Percentiles rank a stretch among this genome's conserved stretches.
Conservation (phyloP, 1,284 basidiomycete species). For the Cystodermella granulosa region DNA sequence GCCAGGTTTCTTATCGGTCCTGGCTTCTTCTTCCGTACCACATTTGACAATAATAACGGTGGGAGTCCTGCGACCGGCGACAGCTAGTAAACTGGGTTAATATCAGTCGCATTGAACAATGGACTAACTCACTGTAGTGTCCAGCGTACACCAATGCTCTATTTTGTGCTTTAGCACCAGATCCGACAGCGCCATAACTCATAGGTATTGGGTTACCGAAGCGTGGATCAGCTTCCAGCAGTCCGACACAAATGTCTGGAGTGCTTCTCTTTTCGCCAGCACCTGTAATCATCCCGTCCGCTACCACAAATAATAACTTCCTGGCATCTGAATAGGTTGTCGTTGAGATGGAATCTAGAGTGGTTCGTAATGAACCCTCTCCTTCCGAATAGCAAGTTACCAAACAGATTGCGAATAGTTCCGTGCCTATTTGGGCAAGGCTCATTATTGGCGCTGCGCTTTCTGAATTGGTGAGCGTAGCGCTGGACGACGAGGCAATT, state of each 20-base stretch:
- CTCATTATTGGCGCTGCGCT: slow-evolving; percentile 63
- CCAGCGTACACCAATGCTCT: slow-evolving; percentile 98
- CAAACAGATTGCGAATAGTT: slow-evolving; percentile 91
- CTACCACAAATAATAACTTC: slow-evolving; percentile 91
- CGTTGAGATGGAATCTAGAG: slow-evolving; percentile 85
- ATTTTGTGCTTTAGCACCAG: slow-evolving; percentile 86
- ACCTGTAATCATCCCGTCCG: slow-evolving; percentile 99
- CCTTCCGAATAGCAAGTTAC: slow-evolving; percentile 99
- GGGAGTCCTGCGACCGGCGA: slow-evolving; percentile 84
- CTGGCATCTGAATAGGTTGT: slow-evolving; percentile 89
- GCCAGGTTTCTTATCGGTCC: slow-evolving; percentile 85
- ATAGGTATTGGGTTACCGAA: slow-evolving; percentile 97
- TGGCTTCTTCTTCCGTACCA: slow-evolving; percentile 80
- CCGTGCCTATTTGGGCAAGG: slow-evolving; percentile 84
- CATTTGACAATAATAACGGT: slow-evolving; percentile 98
- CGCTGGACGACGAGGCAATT: slow-evolving; percentile 47
- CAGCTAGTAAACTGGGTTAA: slow-evolving; percentile 44
- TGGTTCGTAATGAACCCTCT: slow-evolving; percentile 85
- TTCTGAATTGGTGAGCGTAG: slow-evolving; percentile 51
- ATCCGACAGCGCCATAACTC: slow-evolving; percentile 88
- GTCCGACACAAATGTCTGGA: slow-evolving; percentile 90
- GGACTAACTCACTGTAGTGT: slow-evolving; percentile 80
- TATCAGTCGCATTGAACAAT: slow-evolving; percentile 4
- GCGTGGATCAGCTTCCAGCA: slow-evolving; percentile 89
- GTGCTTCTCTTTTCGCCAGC: slow-evolving; percentile 92